These are phyloP conservation scores for Metschnikowia chrysomelidarum DNA, from an alignment of 805 yeast genomes.

Conservation along the genomic window DNA sequence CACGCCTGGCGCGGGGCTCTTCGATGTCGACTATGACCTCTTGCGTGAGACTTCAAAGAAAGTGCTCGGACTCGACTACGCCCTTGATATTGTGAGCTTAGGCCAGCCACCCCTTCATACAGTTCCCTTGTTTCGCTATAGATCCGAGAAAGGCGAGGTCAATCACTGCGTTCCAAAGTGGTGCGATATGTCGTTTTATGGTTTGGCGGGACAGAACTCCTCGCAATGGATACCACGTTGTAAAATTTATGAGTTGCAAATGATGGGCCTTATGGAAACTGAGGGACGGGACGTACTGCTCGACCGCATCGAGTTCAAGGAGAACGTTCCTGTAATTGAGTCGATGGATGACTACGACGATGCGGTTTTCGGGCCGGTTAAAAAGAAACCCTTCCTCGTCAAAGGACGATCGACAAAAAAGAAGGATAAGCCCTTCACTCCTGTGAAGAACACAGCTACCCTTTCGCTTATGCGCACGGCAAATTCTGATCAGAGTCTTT, in stretches of 20 bases:
- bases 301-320: slow-evolving; percentile 47
- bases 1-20: slow-evolving; percentile 91
- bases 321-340: slow-evolving; percentile 45
- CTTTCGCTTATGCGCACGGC: slow-evolving; percentile 26
- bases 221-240: slow-evolving; percentile 91
- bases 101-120: slow-evolving; percentile 90
- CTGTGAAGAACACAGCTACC: slow-evolving; percentile 21
- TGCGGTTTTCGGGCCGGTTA: slow-evolving; percentile 44
- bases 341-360: slow-evolving; percentile 71
- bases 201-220: slow-evolving; percentile 44
- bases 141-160: slow-evolving; percentile 46
- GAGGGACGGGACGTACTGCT: slow-evolving; percentile 71
- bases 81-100: slow-evolving; percentile 84
- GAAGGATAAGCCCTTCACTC: neutral
- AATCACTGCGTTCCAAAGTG: slow-evolving; percentile 88
- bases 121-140: slow-evolving; percentile 81
- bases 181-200: slow-evolving; percentile 93
- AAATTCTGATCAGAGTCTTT: neutral
- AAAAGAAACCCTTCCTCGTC: slow-evolving; percentile 8
- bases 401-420: slow-evolving; percentile 1
- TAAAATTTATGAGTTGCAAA: slow-evolving; percentile 90
- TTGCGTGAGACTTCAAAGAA: slow-evolving; percentile 73
- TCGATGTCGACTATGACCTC: slow-evolving; percentile 83
- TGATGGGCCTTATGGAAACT: slow-evolving; percentile 97
- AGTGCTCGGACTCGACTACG: slow-evolving; percentile 74